Percentiles rank a stretch among this genome's conserved stretches.
Evolutionary conservation across 2,329 filamentous ascomycete species (phyloP).

Genomic region (Didymosphaeria variabile): DNA sequence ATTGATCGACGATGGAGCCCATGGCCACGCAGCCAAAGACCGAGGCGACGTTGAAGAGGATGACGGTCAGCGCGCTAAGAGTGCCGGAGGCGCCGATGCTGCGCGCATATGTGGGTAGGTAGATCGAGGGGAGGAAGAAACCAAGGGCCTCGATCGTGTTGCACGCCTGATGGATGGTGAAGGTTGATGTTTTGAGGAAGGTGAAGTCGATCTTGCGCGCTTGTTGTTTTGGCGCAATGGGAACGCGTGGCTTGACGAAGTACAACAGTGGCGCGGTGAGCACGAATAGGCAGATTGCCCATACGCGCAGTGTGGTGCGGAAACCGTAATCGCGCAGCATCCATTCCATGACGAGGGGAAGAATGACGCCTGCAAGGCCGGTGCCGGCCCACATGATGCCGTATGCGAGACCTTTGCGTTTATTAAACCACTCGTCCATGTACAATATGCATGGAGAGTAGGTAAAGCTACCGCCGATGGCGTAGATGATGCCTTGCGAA

Average conservation of each 20-base stretch:
- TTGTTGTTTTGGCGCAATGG: conserved; percentile 26
- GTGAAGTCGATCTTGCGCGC: conserved; percentile 37
- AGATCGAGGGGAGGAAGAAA: conserved; percentile 53
- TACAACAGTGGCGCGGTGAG: conserved; percentile 44
- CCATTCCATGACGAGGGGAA: conserved; percentile 54
- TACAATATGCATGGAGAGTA: conserved; percentile 67
- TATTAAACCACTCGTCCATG: conserved; percentile 70
- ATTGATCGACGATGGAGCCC: conserved; percentile 53
- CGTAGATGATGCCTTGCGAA: conserved; percentile 70
- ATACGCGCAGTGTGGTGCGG: conserved; percentile 52
- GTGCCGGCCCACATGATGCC: conserved; percentile 67
- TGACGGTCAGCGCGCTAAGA: conserved; percentile 44
- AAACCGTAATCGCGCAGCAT: conserved; percentile 52
- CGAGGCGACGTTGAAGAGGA: conserved; percentile 47
- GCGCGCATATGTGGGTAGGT: conserved; percentile 47
- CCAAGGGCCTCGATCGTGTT: conserved; percentile 51
- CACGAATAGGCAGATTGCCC: conserved; percentile 45
- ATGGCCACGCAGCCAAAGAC: conserved; percentile 49
- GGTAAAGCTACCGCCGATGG: conserved; percentile 63
- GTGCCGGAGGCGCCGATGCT: conserved; percentile 33
- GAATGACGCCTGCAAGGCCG: conserved; percentile 55
- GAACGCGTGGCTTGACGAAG: conserved; percentile 45
- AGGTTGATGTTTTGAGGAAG: conserved; percentile 41
- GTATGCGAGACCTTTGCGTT: conserved; percentile 66
- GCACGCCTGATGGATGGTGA: conserved; percentile 44